Evolutionary conservation across 352 stramenopile species (phyloP).

Genomic region (Saprolegnia diclina): DNA sequence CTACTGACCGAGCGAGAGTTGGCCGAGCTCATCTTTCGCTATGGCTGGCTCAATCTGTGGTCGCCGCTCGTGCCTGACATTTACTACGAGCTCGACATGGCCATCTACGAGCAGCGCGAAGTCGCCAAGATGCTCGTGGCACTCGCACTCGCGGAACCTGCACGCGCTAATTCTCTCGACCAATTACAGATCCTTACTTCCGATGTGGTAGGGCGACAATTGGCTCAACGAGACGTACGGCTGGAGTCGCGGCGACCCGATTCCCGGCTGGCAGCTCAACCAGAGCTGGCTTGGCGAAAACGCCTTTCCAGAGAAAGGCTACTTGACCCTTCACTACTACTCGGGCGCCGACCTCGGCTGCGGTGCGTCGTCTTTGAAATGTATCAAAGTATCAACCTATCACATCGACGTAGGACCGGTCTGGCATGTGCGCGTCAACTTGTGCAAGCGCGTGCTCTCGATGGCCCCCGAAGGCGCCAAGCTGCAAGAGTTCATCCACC

Average conservation of each 20-base stretch:
- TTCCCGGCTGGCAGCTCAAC: constrained; percentile 77
- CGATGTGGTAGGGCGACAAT: constrained; percentile 42
- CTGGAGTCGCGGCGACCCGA: constrained; percentile 68
- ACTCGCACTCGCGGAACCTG: constrained; percentile 71
- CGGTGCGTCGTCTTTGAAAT: constrained; percentile 1
- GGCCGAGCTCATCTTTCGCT: constrained; percentile 28
- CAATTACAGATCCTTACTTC: background rate
- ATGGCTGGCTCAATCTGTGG: constrained; percentile 72
- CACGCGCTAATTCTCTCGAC: background rate
- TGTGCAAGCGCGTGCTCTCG: constrained; percentile 17
- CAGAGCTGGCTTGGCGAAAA: constrained; percentile 75
- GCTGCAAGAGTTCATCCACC: constrained; percentile 25
- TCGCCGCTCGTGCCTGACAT: constrained; percentile 60
- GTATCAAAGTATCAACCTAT: background rate
- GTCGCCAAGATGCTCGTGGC: constrained; percentile 63
- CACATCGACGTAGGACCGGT: constrained; percentile 14
- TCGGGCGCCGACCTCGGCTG: constrained; percentile 69
- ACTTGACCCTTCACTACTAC: constrained; percentile 69
- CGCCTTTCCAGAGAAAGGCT: constrained; percentile 71
- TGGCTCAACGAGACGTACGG: constrained; percentile 73
- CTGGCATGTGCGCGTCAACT: constrained; percentile 7
- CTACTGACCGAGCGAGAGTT: constrained; percentile 23
- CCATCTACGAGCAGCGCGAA: constrained; percentile 68
- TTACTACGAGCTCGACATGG: constrained; percentile 68
- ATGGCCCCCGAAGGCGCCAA: background rate